Conservation (phyloP, 1,284 basidiomycete species). For the Trichosporon sp. region DNA sequence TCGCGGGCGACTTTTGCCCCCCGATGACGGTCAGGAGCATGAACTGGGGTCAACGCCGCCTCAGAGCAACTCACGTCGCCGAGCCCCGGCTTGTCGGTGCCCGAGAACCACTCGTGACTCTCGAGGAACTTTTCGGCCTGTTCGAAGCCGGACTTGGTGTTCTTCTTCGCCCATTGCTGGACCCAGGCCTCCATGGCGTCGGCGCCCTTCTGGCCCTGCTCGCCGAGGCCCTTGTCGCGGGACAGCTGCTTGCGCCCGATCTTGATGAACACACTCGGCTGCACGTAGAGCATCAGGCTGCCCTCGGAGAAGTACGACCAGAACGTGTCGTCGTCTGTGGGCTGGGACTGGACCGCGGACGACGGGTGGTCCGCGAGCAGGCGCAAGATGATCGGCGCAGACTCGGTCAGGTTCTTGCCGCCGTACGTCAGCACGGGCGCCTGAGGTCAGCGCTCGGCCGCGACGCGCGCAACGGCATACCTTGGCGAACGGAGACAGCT, state of each 20-base stretch:
- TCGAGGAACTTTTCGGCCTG: slow-evolving; percentile 7
- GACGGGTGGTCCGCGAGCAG: slow-evolving; percentile 21
- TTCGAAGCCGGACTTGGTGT: slow-evolving; percentile 1
- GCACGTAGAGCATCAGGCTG: slow-evolving; percentile 36
- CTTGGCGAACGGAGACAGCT: slow-evolving; percentile 34
- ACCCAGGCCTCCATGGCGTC: slow-evolving; percentile 6
- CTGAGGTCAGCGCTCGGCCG: slow-evolving; percentile 12
- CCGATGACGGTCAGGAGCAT: slow-evolving; percentile 8
- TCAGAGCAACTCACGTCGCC: slow-evolving; percentile 2
- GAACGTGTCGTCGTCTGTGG: slow-evolving; percentile 26
- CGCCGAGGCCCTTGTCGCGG: background rate
- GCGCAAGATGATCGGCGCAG: slow-evolving; percentile 34
- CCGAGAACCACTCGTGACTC: slow-evolving; percentile 5
- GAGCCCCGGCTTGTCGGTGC: slow-evolving; percentile 11
- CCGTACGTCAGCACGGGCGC: slow-evolving; percentile 36
- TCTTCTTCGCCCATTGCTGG: background rate
- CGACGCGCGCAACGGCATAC: background rate
- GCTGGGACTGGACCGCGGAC: slow-evolving; percentile 20
- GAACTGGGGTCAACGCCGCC: background rate
- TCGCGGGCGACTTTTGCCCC: slow-evolving; percentile 2
- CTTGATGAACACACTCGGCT: slow-evolving; percentile 12
- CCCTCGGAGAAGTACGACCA: slow-evolving; percentile 43
- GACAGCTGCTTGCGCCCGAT: background rate
- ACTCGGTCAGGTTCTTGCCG: slow-evolving; percentile 32
- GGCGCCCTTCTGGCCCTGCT: slow-evolving; percentile 3